Conservation (phyloP, 768 basidiomycete genomes). For the Tephrocybe sp. region DNA sequence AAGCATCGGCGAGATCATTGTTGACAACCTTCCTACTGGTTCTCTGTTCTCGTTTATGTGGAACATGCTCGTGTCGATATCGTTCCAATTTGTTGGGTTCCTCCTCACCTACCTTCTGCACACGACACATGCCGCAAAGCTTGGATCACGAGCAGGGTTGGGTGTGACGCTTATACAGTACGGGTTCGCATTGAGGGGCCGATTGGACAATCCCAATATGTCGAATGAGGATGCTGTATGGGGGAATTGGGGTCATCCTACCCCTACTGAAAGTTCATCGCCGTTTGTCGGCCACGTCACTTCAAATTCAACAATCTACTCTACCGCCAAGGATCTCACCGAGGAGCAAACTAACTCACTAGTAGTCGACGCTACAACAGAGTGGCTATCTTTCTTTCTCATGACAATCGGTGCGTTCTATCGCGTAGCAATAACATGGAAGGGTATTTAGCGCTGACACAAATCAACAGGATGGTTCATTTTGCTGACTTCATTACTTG, state of each 20-base stretch:
- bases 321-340: constrained; percentile 16
- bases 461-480: constrained; percentile 68
- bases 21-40: constrained; percentile 85
- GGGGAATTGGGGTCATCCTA: constrained; percentile 35
- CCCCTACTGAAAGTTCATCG: constrained; percentile 44
- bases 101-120: constrained; percentile 91
- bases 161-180: constrained; percentile 98
- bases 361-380: constrained; percentile 71
- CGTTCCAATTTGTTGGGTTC: constrained; percentile 97
- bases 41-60: constrained; percentile 85
- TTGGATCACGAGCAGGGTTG: constrained; percentile 90
- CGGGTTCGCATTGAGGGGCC: constrained; percentile 74
- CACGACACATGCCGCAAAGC: constrained; percentile 89
- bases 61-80: constrained; percentile 90
- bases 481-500: constrained; percentile 84
- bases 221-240: constrained; percentile 27
- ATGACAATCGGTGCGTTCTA: constrained; percentile 72
- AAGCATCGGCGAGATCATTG: constrained; percentile 74
- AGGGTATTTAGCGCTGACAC: background rate
- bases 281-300: constrained; percentile 32
- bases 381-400: constrained; percentile 93
- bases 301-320: constrained; percentile 8
- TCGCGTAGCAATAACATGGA: background rate
- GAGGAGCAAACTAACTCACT: constrained; percentile 37
- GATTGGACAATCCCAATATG: constrained; percentile 40